These are phyloP conservation scores for Pisolithus thermaeus DNA, from an alignment of 1,284 basidiomycete genomes.

Conservation along the genomic window DNA sequence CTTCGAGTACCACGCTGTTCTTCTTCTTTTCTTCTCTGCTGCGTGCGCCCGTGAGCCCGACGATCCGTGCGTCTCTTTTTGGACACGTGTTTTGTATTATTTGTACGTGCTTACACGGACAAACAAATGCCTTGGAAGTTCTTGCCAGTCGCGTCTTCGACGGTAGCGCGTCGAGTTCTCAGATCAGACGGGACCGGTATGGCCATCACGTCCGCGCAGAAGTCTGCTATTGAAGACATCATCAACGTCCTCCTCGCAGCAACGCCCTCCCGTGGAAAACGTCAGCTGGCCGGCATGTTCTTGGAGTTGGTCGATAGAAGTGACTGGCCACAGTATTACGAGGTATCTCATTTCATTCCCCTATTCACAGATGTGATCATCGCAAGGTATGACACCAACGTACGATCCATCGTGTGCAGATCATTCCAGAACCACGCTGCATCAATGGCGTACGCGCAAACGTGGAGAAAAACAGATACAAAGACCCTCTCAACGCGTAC, in stretches of 20 bases:
- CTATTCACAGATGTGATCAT: background rate
- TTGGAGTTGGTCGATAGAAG: slow-evolving; percentile 67
- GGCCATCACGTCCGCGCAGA: slow-evolving; percentile 42
- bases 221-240: slow-evolving; percentile 51
- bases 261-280: slow-evolving; percentile 46
- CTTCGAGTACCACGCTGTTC: slow-evolving; percentile 8
- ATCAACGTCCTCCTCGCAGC: slow-evolving; percentile 39
- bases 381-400: background rate
- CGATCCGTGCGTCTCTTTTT: slow-evolving; percentile 10
- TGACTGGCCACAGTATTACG: slow-evolving; percentile 76
- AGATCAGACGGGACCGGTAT: slow-evolving; percentile 20
- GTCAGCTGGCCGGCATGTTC: slow-evolving; percentile 65
- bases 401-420: slow-evolving; percentile 29
- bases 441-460: slow-evolving; percentile 56
- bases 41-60: slow-evolving; percentile 8
- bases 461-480: slow-evolving; percentile 65
- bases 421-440: slow-evolving; percentile 73
- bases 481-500: slow-evolving; percentile 57
- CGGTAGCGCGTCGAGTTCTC: background rate
- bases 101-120: background rate
- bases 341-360: slow-evolving; percentile 38
- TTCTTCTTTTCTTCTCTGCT: slow-evolving; percentile 2
- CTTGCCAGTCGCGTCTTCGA: background rate
- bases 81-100: too few relatives aligned
- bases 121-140: background rate